Evolutionary conservation across 1,284 basidiomycete genomes (phyloP).

Genomic region (Ganoderma lucidum): DNA sequence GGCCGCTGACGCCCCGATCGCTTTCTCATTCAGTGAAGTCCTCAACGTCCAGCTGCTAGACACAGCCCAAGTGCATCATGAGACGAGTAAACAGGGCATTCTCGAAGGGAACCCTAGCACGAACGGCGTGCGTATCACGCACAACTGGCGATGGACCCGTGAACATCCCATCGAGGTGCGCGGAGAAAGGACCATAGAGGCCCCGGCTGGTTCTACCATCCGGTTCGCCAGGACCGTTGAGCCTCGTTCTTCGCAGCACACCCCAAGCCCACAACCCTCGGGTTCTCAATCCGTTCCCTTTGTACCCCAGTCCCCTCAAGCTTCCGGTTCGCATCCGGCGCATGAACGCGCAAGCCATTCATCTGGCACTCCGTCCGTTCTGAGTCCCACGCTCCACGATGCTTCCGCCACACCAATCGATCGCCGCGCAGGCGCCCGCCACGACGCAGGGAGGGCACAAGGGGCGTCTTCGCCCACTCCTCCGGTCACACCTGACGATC

Average conservation of each 20-base stretch:
- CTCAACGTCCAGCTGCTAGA: conserved; percentile 2
- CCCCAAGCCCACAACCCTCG: background rate
- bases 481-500: conserved; percentile 7
- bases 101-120: background rate
- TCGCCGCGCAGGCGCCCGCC: conserved; percentile 8
- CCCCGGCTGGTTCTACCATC: background rate
- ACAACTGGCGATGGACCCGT: background rate
- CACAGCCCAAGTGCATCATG: conserved; percentile 7
- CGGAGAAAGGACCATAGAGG: background rate
- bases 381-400: conserved; percentile 8
- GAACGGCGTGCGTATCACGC: conserved; percentile 1
- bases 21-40: conserved; percentile 13
- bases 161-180: background rate
- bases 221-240: background rate
- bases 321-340: background rate
- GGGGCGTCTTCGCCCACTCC: conserved; percentile 3
- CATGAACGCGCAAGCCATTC: background rate
- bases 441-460: background rate
- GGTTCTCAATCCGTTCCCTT: background rate
- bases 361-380: conserved; percentile 1
- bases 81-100: background rate
- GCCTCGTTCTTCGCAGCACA: background rate
- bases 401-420: conserved; percentile 12
- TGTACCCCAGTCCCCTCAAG: background rate
- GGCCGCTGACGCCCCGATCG: conserved; percentile 4